Percentiles rank a stretch among this genome's conserved stretches.
Conservation (phyloP, 805 yeast species). For the Candida quercuum region DNA sequence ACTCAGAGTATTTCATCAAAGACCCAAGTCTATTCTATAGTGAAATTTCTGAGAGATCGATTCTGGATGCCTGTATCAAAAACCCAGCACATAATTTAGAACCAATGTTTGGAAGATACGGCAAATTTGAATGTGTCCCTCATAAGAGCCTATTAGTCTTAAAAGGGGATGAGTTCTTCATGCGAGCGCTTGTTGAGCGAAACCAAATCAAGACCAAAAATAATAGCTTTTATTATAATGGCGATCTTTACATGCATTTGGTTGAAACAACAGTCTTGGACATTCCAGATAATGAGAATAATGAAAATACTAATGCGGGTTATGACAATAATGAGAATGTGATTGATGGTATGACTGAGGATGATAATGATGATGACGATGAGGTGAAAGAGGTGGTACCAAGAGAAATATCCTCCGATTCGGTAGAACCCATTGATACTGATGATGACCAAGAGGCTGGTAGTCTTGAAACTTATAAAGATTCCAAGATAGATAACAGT, state of each 20-base stretch:
- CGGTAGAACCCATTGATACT: neutral
- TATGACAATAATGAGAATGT: no score
- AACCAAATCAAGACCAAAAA: neutral
- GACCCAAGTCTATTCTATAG: neutral
- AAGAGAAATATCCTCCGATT: no score
- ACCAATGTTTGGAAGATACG: constrained; percentile 1
- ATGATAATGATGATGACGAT: neutral
- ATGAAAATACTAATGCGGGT: neutral
- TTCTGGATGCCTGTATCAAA: no score
- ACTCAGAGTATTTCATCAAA: neutral
- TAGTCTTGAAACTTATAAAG: no score
- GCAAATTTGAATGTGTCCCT: constrained; percentile 1
- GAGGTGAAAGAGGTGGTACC: no score
- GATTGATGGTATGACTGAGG: neutral
- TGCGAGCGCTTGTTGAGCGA: neutral
- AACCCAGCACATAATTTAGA: no score
- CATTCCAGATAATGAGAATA: neutral
- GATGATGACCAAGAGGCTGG: no score
- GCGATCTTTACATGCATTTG: neutral
- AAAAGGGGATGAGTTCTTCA: neutral
- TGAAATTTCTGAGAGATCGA: no score
- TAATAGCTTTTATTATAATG: no score
- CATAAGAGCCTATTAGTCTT: neutral
- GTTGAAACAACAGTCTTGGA: no score
- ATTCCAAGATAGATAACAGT: no score